Conservation (phyloP, 1,284 basidiomycete genomes). For the Trichosporon asahii region DNA sequence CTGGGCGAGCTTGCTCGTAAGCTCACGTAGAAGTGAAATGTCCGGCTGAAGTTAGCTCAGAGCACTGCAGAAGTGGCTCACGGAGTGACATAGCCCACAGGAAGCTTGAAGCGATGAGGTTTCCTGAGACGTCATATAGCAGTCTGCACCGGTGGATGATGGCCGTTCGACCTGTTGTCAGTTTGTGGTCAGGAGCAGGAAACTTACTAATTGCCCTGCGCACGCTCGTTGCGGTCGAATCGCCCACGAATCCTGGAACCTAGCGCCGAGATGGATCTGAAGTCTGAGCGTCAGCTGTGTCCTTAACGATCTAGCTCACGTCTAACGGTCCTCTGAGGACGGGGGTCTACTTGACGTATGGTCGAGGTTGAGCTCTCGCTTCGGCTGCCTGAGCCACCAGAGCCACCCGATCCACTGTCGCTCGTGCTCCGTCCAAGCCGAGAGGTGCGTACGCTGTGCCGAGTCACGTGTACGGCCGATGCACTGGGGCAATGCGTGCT, state of each 20-base stretch:
- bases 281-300: background rate
- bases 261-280: background rate
- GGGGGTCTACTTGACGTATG: background rate
- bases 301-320: background rate
- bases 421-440: background rate
- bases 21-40: no score
- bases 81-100: no score
- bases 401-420: background rate
- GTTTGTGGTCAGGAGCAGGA: background rate
- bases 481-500: background rate
- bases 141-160: no score
- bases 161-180: background rate
- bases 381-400: background rate
- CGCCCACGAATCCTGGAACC: background rate
- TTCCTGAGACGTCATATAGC: no score
- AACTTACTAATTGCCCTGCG: background rate
- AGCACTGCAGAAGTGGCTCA: no score
- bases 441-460: background rate
- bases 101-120: no score
- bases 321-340: background rate
- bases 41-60: no score
- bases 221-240: background rate
- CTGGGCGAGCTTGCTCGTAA: no score
- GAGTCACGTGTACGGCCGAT: background rate
- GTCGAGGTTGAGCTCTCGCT: background rate